phyloP scores from a whole-genome alignment of 2,329 filamentous ascomycete species.

The Diaporthe citrichinensis region DNA sequence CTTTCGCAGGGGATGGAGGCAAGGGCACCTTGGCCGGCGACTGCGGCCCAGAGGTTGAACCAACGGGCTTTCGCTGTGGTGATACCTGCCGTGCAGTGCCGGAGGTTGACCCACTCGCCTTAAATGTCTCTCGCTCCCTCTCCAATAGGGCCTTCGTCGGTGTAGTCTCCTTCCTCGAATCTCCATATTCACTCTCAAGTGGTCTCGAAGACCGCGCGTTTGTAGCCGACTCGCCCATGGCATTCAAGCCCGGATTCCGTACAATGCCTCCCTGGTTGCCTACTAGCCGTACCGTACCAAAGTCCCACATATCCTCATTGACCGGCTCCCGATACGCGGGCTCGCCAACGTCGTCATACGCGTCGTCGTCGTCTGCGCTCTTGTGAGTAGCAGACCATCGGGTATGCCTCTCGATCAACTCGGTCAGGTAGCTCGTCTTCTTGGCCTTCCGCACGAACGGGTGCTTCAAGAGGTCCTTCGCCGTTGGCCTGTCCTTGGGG shows the following conservation, averaged over 20 bases:
- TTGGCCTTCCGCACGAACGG: conserved; percentile 93
- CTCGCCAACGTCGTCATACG: conserved; percentile 66
- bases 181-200: conserved; percentile 64
- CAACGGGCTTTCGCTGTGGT: conserved; percentile 70
- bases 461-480: conserved; percentile 88
- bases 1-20: conserved; percentile 70
- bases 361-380: conserved; percentile 74
- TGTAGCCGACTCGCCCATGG: conserved; percentile 85
- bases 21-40: conserved; percentile 74
- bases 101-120: conserved; percentile 57
- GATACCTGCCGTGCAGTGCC: conserved; percentile 70
- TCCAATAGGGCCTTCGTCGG: conserved; percentile 65
- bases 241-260: conserved; percentile 72
- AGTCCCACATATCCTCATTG: conserved; percentile 96
- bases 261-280: conserved; percentile 72
- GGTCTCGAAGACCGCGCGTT: conserved; percentile 78
- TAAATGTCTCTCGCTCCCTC: conserved; percentile 67
- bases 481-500: conserved; percentile 88
- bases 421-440: conserved; percentile 95
- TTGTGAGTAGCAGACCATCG: conserved; percentile 89
- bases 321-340: conserved; percentile 69
- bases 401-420: conserved; percentile 91
- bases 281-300: conserved; percentile 92
- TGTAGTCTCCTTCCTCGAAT: conserved; percentile 61
- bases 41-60: conserved; percentile 45